phyloP scores from a whole-genome alignment of 2,329 filamentous ascomycete genomes.

The Calonectria hongkongensis region DNA sequence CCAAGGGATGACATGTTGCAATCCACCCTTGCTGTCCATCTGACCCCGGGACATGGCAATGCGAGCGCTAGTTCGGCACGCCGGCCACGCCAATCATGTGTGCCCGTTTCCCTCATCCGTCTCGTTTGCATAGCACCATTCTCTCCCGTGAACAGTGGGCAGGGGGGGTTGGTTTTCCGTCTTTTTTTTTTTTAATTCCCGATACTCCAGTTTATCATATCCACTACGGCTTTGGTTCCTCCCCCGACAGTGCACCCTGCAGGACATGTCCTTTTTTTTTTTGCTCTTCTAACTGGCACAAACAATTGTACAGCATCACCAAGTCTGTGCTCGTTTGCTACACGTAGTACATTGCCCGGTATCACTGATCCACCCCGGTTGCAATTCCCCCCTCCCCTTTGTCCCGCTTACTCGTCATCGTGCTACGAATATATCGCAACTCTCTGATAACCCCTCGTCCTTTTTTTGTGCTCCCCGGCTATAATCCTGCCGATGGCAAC shows the following conservation, averaged over 20 bases:
- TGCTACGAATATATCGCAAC: background rate
- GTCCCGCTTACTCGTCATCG: conserved; percentile 13
- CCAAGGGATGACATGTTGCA: conserved; percentile 6
- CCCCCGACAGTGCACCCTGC: background rate
- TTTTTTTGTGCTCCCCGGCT: background rate
- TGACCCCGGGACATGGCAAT: background rate
- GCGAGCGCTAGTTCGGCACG: background rate
- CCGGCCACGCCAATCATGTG: background rate
- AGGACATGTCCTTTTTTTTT: background rate
- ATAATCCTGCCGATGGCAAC: conserved; percentile 18
- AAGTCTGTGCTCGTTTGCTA: conserved; percentile 1
- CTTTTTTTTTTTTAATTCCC: background rate
- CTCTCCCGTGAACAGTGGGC: background rate
- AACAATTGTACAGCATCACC: background rate
- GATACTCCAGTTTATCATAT: background rate
- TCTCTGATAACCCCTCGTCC: background rate
- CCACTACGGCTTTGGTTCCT: conserved; percentile 1
- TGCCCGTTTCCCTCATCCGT: background rate
- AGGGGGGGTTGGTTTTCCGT: background rate
- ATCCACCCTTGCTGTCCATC: background rate
- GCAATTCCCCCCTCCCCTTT: background rate
- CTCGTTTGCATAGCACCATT: background rate
- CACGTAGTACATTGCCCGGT: background rate
- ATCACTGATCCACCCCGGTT: conserved; percentile 3
- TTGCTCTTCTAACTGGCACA: background rate